phyloP scores from a whole-genome alignment of 805 yeast genomes.

The Candida boidinii region DNA sequence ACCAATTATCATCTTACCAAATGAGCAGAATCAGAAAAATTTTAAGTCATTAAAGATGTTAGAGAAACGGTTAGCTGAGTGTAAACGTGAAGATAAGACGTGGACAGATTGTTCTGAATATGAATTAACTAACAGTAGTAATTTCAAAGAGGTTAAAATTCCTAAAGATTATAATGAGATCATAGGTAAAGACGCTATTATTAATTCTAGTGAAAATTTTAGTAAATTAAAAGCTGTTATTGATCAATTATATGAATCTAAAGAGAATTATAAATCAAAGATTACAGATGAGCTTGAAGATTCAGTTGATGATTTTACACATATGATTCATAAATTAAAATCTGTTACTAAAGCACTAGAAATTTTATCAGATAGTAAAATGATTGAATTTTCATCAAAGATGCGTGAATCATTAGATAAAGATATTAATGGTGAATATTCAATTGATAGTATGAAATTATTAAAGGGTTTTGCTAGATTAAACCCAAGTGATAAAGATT shows the following conservation, averaged over 20 bases:
- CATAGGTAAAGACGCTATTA: too few species aligned
- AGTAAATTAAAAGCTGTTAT: too few species aligned
- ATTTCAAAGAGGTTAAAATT: slow-evolving; percentile 5
- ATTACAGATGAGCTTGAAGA: slow-evolving; percentile 6
- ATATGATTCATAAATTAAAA: slow-evolving; percentile 17
- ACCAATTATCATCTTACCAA: slow-evolving; percentile 37
- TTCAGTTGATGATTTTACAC: slow-evolving; percentile 30
- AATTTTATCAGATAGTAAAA: slow-evolving; percentile 12
- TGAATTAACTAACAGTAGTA: slow-evolving; percentile 8
- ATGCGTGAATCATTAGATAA: slow-evolving; percentile 12
- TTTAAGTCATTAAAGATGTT: slow-evolving; percentile 36
- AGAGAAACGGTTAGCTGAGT: slow-evolving; percentile 31
- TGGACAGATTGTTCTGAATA: slow-evolving; percentile 31
- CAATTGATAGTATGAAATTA: slow-evolving; percentile 23
- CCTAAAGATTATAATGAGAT: slow-evolving; percentile 3
- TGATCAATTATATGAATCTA: too few species aligned
- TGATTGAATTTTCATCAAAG: slow-evolving; percentile 12
- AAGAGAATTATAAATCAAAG: too few species aligned
- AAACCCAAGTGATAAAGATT: too few species aligned
- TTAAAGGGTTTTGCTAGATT: slow-evolving; percentile 25
- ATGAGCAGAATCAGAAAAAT: slow-evolving; percentile 52
- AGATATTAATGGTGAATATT: slow-evolving; percentile 15
- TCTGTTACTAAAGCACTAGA: slow-evolving; percentile 15
- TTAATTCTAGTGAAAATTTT: too few species aligned
- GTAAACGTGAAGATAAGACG: slow-evolving; percentile 36